These are phyloP conservation scores for Tuber microsphaerosporum DNA, from an alignment of 495 filamentous ascomycete genomes.

Conservation along the genomic window DNA sequence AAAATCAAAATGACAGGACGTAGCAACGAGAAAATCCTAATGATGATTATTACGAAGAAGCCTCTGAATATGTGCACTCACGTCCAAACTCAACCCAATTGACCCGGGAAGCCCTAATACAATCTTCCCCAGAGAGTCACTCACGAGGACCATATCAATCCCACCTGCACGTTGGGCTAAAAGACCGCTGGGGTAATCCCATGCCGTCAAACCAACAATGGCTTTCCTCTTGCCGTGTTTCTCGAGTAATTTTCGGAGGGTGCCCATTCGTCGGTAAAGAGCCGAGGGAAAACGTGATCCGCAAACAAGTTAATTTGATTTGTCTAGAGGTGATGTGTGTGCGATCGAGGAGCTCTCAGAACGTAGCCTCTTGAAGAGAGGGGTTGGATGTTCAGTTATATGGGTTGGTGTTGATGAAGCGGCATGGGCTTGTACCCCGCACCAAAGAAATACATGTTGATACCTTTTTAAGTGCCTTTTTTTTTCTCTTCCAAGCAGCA, in stretches of 20 bases:
- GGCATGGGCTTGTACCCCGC: slow-evolving; percentile 29
- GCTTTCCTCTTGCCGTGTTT: slow-evolving; percentile 28
- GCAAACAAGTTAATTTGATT: background rate
- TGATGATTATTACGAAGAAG: background rate
- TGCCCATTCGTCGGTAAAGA: slow-evolving; percentile 1
- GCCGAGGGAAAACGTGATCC: slow-evolving; percentile 19
- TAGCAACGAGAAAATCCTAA: background rate
- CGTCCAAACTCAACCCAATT: slow-evolving; percentile 55
- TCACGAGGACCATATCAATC: slow-evolving; percentile 89
- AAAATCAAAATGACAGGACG: background rate
- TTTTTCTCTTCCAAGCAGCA: background rate
- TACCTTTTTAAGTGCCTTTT: slow-evolving; percentile 4
- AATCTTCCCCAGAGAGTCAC: slow-evolving; percentile 97
- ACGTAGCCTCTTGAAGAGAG: background rate
- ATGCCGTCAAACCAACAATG: slow-evolving; percentile 60
- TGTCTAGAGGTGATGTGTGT: background rate
- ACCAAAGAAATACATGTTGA: slow-evolving; percentile 17
- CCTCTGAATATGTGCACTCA: slow-evolving; percentile 9
- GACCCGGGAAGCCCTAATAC: slow-evolving; percentile 85
- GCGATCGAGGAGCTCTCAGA: background rate
- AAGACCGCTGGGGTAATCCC: slow-evolving; percentile 90
- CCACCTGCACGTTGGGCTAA: slow-evolving; percentile 82
- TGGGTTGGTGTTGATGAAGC: slow-evolving; percentile 2
- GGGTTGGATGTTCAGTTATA: slow-evolving; percentile 7
- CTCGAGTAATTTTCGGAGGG: slow-evolving; percentile 31